Evolutionary conservation across 805 yeast species (phyloP), one percentile per base, ranked within the genome.

Genomic region (Blastobotrys terrestris): DNA sequence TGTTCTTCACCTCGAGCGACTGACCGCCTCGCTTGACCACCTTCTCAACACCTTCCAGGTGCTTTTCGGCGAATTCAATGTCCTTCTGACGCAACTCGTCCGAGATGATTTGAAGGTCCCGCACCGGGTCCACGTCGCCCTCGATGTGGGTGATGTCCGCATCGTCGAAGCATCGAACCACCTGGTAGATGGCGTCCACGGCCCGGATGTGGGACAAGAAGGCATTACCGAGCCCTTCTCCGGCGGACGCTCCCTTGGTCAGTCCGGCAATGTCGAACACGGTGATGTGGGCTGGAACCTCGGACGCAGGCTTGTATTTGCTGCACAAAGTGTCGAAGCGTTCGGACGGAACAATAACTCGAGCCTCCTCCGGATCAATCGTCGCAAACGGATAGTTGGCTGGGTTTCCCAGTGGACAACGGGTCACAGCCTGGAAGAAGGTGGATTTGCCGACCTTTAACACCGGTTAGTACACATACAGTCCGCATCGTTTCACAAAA

Each of bases 351-450:
- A 94, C 98, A 60, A 84, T 81, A 52, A 92, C 96, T 69, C 95
- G 83, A 46, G 98, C 97, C 75, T 92, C 97, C 75, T 94, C 98
- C 51, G 99, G 98, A 63, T 92, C 97, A 68, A 89, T 89, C 53
- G 99, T 92, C 44, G 99, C 99, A 69, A 89, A 92, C 21, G 99
- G 99, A 70, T 91, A 92, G 72, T 92, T 92, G 54, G 98, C 99
- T 53, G 99, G 98, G 75, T 79, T 90, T 58, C 99, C 98, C 60
- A 94, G 75, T 47, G 91, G 89, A 61, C 91, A 88, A 72, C 84
- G 83, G 53, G 98, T 92, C 66, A 94, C 86, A 53, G 97, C 96
- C 73, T 94, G 98, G 81, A 92, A 92, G 71, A 92, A 90, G 5
- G 98, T 92, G 13, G 97, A 89, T 72, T 94, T 94, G 64, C 99